These are phyloP conservation scores for Starmerella bombicola DNA, from an alignment of 805 yeast genomes.

Conservation along the genomic window DNA sequence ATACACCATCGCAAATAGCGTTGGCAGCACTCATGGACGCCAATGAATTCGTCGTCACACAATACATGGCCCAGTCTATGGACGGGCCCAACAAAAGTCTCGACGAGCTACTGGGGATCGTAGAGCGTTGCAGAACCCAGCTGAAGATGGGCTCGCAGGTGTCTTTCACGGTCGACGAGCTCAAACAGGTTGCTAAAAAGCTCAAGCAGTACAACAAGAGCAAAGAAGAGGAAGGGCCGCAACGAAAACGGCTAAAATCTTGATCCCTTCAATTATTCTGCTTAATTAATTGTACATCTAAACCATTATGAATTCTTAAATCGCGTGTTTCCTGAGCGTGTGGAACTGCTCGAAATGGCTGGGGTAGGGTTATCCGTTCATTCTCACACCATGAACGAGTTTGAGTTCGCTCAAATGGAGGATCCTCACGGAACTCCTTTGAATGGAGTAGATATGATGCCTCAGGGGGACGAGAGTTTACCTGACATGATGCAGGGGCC, in stretches of 20 bases:
- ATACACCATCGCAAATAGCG: slow-evolving; percentile 92
- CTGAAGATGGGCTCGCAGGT: slow-evolving; percentile 18
- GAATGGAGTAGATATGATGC: not conserved
- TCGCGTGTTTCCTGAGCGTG: no score
- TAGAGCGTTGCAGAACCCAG: slow-evolving; percentile 24
- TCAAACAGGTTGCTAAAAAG: slow-evolving; percentile 28
- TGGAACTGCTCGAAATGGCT: no score
- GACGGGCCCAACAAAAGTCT: slow-evolving; percentile 22
- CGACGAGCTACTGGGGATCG: slow-evolving; percentile 21
- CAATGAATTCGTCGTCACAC: slow-evolving; percentile 50
- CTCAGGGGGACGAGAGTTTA: slow-evolving; percentile 1
- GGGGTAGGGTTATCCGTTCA: not conserved
- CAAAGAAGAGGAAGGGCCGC: slow-evolving; percentile 9
- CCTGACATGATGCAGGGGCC: slow-evolving; percentile 2
- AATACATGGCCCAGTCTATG: slow-evolving; percentile 56
- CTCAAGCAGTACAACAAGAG: slow-evolving; percentile 21
- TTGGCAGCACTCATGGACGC: slow-evolving; percentile 65
- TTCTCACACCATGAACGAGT: slow-evolving; percentile 3
- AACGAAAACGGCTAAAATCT: slow-evolving; percentile 4
- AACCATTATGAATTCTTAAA: no score
- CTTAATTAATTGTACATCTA: no score
- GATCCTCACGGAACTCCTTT: not conserved
- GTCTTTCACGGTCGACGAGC: slow-evolving; percentile 24
- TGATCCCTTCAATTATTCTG: no score
- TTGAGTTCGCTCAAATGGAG: slow-evolving; percentile 2